Evolutionary conservation across 1,284 basidiomycete genomes (phyloP).

Genomic region (Ceratorhiza oryzae-sativae): DNA sequence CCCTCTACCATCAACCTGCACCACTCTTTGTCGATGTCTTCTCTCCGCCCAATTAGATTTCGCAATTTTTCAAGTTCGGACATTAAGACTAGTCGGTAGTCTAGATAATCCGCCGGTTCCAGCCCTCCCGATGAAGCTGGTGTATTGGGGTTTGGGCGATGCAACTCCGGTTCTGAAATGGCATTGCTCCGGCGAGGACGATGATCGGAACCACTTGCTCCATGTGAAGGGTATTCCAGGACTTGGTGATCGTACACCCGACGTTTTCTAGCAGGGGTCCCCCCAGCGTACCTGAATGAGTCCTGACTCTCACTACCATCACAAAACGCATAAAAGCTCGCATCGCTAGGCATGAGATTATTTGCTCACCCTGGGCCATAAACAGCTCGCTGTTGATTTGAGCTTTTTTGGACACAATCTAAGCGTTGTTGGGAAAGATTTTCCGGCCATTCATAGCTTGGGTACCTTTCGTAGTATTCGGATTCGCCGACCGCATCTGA

Average conservation of each 20-base stretch:
- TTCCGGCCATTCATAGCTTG: not conserved
- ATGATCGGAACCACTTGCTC: not conserved
- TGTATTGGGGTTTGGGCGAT: not conserved
- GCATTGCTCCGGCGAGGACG: not conserved
- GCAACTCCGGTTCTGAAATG: not conserved
- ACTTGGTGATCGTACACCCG: not conserved
- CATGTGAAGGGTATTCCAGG: not conserved
- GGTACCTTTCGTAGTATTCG: not conserved
- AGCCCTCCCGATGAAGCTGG: not conserved
- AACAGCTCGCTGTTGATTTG: not conserved
- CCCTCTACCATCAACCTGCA: conserved; percentile 36
- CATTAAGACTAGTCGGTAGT: conserved; percentile 29
- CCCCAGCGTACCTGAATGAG: not conserved
- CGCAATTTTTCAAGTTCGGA: conserved; percentile 32
- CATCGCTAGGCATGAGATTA: not conserved
- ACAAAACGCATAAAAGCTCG: not conserved
- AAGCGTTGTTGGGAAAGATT: not conserved
- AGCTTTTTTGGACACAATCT: not conserved
- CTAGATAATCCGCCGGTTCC: not conserved
- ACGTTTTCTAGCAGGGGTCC: not conserved
- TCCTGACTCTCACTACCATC: not conserved
- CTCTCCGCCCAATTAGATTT: conserved; percentile 25
- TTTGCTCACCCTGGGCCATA: conserved; percentile 3
- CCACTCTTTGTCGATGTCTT: conserved; percentile 36
- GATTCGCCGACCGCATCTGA: not conserved